Conservation (phyloP, 169 alveolate genomes). For the Plasmodium relictum region DNA sequence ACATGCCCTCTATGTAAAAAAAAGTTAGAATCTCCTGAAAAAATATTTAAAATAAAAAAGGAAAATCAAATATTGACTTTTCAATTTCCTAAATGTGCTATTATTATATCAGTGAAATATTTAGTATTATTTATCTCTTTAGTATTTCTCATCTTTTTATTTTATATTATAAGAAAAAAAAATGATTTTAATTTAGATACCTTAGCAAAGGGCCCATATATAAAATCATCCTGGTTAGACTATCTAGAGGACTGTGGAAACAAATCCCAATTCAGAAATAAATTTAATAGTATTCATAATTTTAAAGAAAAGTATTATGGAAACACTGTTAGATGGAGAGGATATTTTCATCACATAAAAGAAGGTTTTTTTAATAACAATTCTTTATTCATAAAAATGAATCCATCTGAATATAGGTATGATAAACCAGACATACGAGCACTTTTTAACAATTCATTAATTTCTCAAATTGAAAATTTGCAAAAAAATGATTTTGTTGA, state of each 20-base stretch:
- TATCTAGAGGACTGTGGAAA: slow-evolving; percentile 66
- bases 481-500: slow-evolving; percentile 51
- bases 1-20: slow-evolving; percentile 30
- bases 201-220: slow-evolving; percentile 54
- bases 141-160: slow-evolving; percentile 56
- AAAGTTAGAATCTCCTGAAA: slow-evolving; percentile 25
- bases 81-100: slow-evolving; percentile 64
- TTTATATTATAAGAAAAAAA: slow-evolving; percentile 47
- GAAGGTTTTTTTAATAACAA: slow-evolving; percentile 59
- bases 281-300: slow-evolving; percentile 42
- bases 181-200: slow-evolving; percentile 38
- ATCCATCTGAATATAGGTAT: slow-evolving; percentile 56
- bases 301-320: slow-evolving; percentile 53
- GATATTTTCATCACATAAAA: slow-evolving; percentile 27
- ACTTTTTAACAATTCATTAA: slow-evolving; percentile 26
- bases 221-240: slow-evolving; percentile 43
- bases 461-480: slow-evolving; percentile 38
- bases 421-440: slow-evolving; percentile 55
- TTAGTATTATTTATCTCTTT: slow-evolving; percentile 44
- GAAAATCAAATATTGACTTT: slow-evolving; percentile 60
- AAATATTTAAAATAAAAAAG: slow-evolving; percentile 44
- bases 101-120: slow-evolving; percentile 60
- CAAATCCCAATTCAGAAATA: slow-evolving; percentile 56
- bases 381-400: slow-evolving; percentile 48
- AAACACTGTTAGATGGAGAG: slow-evolving; percentile 43